A percentile compares a stretch with the other conserved stretches of the same genome.
Evolutionary conservation across 495 filamentous ascomycete species (phyloP).

Genomic region (Tuber calosporum): DNA sequence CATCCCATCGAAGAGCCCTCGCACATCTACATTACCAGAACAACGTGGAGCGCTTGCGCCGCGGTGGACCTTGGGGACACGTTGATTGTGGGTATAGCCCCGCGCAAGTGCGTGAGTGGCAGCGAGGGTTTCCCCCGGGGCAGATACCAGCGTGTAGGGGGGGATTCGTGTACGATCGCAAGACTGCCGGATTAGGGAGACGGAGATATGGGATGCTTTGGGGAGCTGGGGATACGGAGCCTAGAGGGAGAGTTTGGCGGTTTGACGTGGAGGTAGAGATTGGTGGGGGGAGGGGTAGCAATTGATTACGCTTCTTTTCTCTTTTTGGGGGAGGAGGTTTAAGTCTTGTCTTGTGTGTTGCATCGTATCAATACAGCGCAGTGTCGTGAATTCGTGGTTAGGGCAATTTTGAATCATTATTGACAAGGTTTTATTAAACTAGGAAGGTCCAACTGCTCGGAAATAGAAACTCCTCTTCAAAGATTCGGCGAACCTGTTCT

Average conservation of each 20-base stretch:
- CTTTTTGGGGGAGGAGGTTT: neutral
- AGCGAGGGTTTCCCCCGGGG: neutral
- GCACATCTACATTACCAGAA: neutral
- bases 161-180: neutral
- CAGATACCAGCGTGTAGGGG: neutral
- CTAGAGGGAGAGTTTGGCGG: neutral
- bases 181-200: neutral
- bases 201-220: neutral
- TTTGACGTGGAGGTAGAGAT: neutral
- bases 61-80: neutral
- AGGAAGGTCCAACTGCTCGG: slow-evolving; percentile 98
- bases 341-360: neutral
- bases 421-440: slow-evolving; percentile 48
- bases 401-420: neutral
- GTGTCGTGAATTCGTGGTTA: neutral
- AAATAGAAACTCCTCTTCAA: slow-evolving; percentile 97
- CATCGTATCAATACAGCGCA: neutral
- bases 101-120: neutral
- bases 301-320: neutral
- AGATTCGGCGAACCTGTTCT: slow-evolving; percentile 91
- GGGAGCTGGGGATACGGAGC: neutral
- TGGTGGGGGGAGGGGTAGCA: neutral
- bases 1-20: neutral
- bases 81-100: neutral
- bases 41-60: neutral